These are phyloP conservation scores for Apiospora pterosperma DNA, from an alignment of 2,329 filamentous ascomycete genomes.

Conservation along the genomic window DNA sequence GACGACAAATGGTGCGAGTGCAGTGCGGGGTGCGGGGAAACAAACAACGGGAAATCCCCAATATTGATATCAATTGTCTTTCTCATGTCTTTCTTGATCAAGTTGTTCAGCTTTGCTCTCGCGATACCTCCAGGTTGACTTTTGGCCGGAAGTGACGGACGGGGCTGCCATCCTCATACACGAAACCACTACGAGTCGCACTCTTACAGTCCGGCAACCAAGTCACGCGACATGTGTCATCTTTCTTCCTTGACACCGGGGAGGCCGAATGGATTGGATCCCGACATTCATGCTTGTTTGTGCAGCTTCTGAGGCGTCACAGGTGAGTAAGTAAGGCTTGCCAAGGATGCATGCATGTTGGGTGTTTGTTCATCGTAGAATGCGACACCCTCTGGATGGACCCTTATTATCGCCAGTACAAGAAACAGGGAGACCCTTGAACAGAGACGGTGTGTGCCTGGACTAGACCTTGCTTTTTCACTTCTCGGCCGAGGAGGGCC, in stretches of 20 bases:
- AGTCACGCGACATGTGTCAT: background rate
- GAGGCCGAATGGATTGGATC: background rate
- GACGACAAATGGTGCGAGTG: background rate
- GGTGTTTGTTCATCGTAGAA: background rate
- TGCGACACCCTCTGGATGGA: background rate
- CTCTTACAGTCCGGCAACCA: background rate
- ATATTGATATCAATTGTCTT: background rate
- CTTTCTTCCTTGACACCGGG: background rate
- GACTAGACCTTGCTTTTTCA: background rate
- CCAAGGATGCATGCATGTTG: background rate
- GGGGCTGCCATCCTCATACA: background rate
- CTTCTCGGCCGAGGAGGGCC: background rate
- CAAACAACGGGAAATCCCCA: background rate
- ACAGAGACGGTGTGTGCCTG: background rate
- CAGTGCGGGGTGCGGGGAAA: background rate
- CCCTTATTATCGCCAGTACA: background rate
- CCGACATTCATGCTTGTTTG: background rate
- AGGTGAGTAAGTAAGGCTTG: background rate
- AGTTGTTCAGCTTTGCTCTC: background rate
- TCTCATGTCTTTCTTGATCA: background rate
- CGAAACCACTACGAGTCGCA: background rate
- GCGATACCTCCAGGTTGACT: background rate
- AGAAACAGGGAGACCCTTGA: background rate
- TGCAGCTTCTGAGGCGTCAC: background rate
- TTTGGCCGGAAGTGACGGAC: background rate